These are phyloP conservation scores for Wickerhamomyces sydowiorum DNA, from an alignment of 805 yeast species.

Conservation along the genomic window DNA sequence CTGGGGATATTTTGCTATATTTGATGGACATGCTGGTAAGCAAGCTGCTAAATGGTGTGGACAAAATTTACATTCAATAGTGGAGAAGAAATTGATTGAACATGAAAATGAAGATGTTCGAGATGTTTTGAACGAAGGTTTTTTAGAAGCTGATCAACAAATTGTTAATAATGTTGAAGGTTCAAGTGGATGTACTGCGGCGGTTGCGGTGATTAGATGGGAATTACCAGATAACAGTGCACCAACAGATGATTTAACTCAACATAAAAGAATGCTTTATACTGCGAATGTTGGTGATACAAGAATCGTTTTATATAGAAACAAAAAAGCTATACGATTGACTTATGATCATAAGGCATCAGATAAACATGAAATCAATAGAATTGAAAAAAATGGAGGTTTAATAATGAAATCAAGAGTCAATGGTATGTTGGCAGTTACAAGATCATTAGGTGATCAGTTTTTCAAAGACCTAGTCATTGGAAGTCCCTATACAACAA, in stretches of 20 bases:
- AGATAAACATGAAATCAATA: constrained; percentile 67
- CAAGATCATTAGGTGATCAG: constrained; percentile 89
- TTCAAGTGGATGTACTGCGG: constrained; percentile 91
- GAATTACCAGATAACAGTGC: constrained; percentile 37
- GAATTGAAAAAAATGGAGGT: constrained; percentile 81
- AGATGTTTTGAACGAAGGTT: constrained; percentile 61
- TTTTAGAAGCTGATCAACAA: constrained; percentile 67
- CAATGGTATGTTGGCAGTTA: constrained; percentile 92
- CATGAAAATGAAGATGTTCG: constrained; percentile 50
- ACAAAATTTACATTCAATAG: constrained; percentile 64
- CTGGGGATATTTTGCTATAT: constrained; percentile 93
- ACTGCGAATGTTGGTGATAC: constrained; percentile 97
- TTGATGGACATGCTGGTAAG: constrained; percentile 97
- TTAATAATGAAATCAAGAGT: constrained; percentile 85
- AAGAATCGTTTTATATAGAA: constrained; percentile 70
- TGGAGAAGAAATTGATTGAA: constrained; percentile 52
- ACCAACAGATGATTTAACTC: constrained; percentile 18
- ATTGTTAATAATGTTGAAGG: constrained; percentile 59
- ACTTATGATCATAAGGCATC: constrained; percentile 94
- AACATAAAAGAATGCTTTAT: constrained; percentile 70
- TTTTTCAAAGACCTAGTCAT: constrained; percentile 86
- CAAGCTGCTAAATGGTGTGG: constrained; percentile 96
- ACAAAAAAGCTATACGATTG: constrained; percentile 69
- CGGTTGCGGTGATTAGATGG: constrained; percentile 88
- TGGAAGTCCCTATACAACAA: constrained; percentile 89